Evolutionary conservation across 306 rosid genomes (phyloP), one percentile per base, ranked within the genome.

Genomic region (Cajanus cajan): DNA sequence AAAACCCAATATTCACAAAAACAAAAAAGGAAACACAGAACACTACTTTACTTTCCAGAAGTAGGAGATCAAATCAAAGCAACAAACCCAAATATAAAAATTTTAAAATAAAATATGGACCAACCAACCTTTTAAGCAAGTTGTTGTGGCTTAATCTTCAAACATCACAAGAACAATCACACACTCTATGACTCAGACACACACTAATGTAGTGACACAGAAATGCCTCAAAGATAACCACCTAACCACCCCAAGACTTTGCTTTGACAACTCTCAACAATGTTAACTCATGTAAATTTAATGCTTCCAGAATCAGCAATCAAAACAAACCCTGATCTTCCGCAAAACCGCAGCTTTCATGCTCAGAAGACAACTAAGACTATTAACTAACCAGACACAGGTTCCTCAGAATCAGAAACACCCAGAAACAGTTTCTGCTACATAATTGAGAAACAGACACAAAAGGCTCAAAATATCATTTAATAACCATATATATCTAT

Each of bases 121-220:
- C 48, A 86, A 90, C 94, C 88, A 86, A 91, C 93, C 97, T 95
- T 90, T 48, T 89, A 79, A 82, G 85, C 87, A 85, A 76, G 70
- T 72, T 80, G 76, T 31, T 37, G 68, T 57, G 75, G 85, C 97
- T 89, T 90, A 52, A 83, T 78, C 91, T 85, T 85, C 90, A 88
- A 86, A 80, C 90, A 77, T 90, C 84, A 47, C 40, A 54, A 12
- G 41, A 37, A 15, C 57, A 19, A 57, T 71, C 51, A 39, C 83
- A 59, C 25, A 82, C 43, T 78, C 76, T 84, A n/a, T 65, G 70
- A 37, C 70, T 25, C 69, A 54, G 51, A 71, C 81, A 44, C 76
- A 63, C 61, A 68, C 79, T 16, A 48, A 61, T 34, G 70, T 45
- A 78, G 62, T 21, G 70, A 12, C 14, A 13, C 7, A 61, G 84